Evolutionary conservation across 2,329 filamentous ascomycete genomes (phyloP), one percentile per base, ranked within the genome.

Genomic region (Xylaria hypoxylon): DNA sequence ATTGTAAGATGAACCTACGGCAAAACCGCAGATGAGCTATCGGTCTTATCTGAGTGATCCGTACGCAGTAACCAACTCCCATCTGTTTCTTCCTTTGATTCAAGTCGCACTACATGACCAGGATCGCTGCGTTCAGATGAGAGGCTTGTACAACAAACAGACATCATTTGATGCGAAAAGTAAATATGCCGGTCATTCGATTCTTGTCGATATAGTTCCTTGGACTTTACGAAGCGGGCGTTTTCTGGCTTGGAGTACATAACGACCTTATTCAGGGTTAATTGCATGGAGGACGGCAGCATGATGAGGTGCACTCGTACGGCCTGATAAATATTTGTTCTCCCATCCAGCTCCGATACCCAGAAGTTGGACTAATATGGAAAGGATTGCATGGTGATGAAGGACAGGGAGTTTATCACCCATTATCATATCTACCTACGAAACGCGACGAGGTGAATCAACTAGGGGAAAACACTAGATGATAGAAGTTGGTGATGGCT

Each of bases 241-340:
- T 71, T 71, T 55, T 67, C 64, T 61, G 69, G 63, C 42, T 71
- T 70, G 62, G 68, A 71, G 45, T 68, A 68, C 52, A 60, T 64
- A 56, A 61, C 62, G 33, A 63, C 52, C 62, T 56, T 60, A 53
- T 68, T 67, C 51, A 64, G 59, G 61, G 64, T 40, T 51, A 53
- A 45, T 68, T 53, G 63, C 61, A 64, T 70, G 65, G 45, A 58
- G 62, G 59, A 62, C 40, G 55, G 24, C 24, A 63, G 64, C 60
- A 69, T 61, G 50, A 52, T 40, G 65, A 38, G 64, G 64, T 56
- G 56, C 33, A 40, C 63, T 59, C 58, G 47, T 59, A 51, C 60
- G 35, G 57, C 55, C 57, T 57, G 53, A 51, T 51, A 60, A 42
- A 58, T 26, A 47, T 50, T 52, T 28, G 28, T 60, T 50, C 28